Evolutionary conservation across 208 protist genomes (phyloP), one percentile per base, ranked within the genome.

Genomic region (Leishmania aethiopica): DNA sequence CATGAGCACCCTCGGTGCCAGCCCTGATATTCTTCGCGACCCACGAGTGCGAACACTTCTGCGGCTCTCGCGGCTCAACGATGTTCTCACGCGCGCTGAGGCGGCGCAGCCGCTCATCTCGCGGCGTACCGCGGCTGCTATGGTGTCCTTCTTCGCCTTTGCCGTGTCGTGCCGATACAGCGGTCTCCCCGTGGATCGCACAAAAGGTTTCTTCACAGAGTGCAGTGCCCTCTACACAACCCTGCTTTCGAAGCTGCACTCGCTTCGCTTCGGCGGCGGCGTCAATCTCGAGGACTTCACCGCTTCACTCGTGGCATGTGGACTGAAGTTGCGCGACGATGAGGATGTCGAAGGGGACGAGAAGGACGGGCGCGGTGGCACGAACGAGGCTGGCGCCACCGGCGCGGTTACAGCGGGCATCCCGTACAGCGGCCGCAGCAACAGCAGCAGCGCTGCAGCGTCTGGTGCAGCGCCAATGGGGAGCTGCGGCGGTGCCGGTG

Each of bases 241-340:
- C 17, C 79, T 94, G 37, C 75, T 94, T 17, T 57, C 78, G 15
- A 84, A 86, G 45, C 75, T 97, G 85, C 83, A 76, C 57, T 72
- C 81, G n/a, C 75, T 93, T 35, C 77, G 59, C 64, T 93, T 95
- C 75, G 62, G 80, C 37, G 67, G 79, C 32, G 88, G 86, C 22
- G 85, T 97, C 64, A 91, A 89, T 74, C 84, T 93, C 69, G 87
- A 93, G 75, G 91, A 90, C 64, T 93, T 97, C 78, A 88, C 92
- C 17, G 91, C 94, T 19, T 86, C 92, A 3, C 86, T 97, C 11
- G 90, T 95, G 49, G 91, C 89, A 62, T 97, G 94, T 74, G 91
- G 91, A 57, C 79, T 97, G 69, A 88, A 93, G 80, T 84, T 97
- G 72, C 86, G 90, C n/a, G 69, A 73, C 11, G 76, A 85, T 49